Evolutionary conservation across 2,329 filamentous ascomycete genomes (phyloP).

Genomic region (Neonectria faginata): DNA sequence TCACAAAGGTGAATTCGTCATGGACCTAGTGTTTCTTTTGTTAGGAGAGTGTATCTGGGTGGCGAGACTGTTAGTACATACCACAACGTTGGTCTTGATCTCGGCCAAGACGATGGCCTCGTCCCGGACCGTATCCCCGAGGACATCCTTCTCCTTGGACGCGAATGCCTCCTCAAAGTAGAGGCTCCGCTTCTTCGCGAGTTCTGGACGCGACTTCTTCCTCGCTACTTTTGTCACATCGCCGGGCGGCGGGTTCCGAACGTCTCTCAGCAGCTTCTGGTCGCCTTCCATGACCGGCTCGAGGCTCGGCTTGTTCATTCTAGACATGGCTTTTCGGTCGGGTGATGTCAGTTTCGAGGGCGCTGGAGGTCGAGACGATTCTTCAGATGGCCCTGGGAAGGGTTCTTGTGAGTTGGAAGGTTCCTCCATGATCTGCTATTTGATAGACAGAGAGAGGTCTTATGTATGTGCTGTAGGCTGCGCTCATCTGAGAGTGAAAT

Average conservation of each 20-base stretch:
- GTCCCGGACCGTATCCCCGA: constrained; percentile 60
- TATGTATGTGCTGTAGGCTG: not conserved
- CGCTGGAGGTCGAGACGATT: constrained; percentile 5
- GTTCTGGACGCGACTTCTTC: constrained; percentile 37
- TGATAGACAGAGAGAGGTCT: not conserved
- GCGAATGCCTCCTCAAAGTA: constrained; percentile 62
- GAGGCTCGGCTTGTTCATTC: constrained; percentile 38
- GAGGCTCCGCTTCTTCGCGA: constrained; percentile 38
- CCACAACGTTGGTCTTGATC: constrained; percentile 50
- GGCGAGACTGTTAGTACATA: constrained; percentile 14
- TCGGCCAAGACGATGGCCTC: constrained; percentile 71
- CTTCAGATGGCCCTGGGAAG: constrained; percentile 10
- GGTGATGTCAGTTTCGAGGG: constrained; percentile 23
- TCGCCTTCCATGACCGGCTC: constrained; percentile 49
- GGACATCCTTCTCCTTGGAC: constrained; percentile 35
- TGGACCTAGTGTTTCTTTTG: constrained; percentile 65
- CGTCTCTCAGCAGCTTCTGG: constrained; percentile 34
- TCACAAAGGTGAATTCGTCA: constrained; percentile 80
- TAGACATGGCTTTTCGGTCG: constrained; percentile 37
- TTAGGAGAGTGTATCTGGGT: constrained; percentile 9
- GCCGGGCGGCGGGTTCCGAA: constrained; percentile 26
- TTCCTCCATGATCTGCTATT: not conserved
- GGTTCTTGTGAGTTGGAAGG: not conserved
- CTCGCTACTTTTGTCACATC: constrained; percentile 31
- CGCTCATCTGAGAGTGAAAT: not conserved